Conservation (phyloP, 1,284 basidiomycete genomes). For the Boletus calvinii region DNA sequence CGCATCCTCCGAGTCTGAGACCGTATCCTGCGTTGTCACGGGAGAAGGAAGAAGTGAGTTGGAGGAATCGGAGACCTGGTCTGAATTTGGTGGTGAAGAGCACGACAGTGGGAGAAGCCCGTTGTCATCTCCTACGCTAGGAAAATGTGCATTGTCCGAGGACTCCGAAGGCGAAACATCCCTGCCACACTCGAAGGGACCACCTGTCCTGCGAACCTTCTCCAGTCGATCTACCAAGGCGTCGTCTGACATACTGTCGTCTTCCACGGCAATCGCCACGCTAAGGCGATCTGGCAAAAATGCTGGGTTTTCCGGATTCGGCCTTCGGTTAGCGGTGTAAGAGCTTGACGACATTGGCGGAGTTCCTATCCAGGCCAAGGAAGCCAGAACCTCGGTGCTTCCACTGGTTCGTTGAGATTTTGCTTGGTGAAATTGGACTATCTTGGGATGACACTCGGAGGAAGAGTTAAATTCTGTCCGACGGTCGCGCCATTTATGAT, state of each 20-base stretch:
- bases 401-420: slow-evolving; percentile 10
- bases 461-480: slow-evolving; percentile 20
- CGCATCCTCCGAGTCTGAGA: slow-evolving; percentile 29
- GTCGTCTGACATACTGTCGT: slow-evolving; percentile 49
- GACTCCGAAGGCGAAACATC: not conserved
- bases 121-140: not conserved
- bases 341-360: slow-evolving; percentile 1
- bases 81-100: not conserved
- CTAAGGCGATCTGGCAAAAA: slow-evolving; percentile 10
- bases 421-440: not conserved
- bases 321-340: not conserved
- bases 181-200: not conserved
- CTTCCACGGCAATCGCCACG: slow-evolving; percentile 45
- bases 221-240: slow-evolving; percentile 46
- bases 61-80: not conserved
- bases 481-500: slow-evolving; percentile 33
- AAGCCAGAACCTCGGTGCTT: slow-evolving; percentile 31
- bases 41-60: slow-evolving; percentile 6
- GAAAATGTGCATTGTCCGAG: not conserved
- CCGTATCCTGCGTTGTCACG: slow-evolving; percentile 7
- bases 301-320: not conserved
- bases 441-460: not conserved
- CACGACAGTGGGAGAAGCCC: not conserved
- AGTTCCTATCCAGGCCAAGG: slow-evolving; percentile 32
- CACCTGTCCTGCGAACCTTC: slow-evolving; percentile 33